Conservation (phyloP, 345 rosid species). For the Trapa bicornis region DNA sequence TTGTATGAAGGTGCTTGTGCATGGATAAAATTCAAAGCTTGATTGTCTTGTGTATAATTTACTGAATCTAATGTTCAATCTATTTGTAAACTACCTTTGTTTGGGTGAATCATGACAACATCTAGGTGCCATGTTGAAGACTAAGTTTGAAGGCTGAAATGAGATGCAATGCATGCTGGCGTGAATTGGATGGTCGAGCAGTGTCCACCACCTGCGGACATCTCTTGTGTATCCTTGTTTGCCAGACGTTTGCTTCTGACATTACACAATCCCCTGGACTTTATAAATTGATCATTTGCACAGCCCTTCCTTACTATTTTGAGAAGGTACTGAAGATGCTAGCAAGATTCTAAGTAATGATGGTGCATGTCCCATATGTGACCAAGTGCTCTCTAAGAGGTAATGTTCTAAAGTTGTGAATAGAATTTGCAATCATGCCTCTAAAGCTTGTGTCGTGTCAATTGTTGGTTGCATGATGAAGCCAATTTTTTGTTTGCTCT, state of each 20-base stretch:
- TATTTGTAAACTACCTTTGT: neutral
- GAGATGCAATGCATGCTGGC: slow-evolving; percentile 99
- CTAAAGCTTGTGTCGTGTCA: neutral
- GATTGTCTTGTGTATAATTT: neutral
- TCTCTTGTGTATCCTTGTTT: slow-evolving; percentile 60
- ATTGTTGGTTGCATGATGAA: neutral
- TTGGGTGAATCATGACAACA: slow-evolving; percentile 5
- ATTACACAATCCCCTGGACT: slow-evolving; percentile 1
- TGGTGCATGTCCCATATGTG: slow-evolving; percentile 89
- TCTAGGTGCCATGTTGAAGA: slow-evolving; percentile 13
- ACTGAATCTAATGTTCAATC: neutral
- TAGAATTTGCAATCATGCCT: neutral
- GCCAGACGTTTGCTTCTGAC: neutral
- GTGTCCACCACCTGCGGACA: slow-evolving; percentile 86
- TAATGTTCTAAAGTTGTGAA: neutral
- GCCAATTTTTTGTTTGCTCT: neutral
- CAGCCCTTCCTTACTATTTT: slow-evolving; percentile 30
- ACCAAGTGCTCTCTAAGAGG: slow-evolving; percentile 97
- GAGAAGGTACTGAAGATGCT: slow-evolving; percentile 83
- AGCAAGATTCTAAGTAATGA: slow-evolving; percentile 76
- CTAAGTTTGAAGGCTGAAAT: slow-evolving; percentile 30
- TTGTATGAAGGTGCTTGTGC: neutral
- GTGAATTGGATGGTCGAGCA: slow-evolving; percentile 87
- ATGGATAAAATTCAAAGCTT: neutral
- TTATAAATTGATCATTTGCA: slow-evolving; percentile 7